Conservation (phyloP, 345 rosid genomes). For the Diplotaxis tenuifolia region DNA sequence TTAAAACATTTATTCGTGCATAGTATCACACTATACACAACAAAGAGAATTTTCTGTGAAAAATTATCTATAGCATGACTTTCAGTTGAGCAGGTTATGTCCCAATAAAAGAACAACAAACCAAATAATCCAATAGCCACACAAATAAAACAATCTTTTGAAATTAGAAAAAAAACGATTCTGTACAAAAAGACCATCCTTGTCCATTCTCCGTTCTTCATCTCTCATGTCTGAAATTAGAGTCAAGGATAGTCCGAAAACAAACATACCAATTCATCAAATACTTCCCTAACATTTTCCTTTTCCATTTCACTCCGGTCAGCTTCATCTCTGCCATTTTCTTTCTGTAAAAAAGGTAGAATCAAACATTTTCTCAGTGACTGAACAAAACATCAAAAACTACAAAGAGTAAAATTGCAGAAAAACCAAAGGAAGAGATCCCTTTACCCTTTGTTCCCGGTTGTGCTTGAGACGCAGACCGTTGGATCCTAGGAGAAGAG, state of each 20-base stretch:
- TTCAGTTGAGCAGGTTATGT: conserved; percentile 33
- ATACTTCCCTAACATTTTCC: conserved; percentile 9
- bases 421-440: not conserved
- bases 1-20: too few species aligned
- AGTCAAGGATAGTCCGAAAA: conserved; percentile 27
- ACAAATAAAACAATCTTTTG: conserved; percentile 29
- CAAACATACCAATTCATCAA: conserved; percentile 23
- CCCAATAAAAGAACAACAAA: conserved; percentile 32
- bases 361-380: not conserved
- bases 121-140: conserved; percentile 24
- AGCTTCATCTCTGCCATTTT: conserved; percentile 71
- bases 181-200: conserved; percentile 28
- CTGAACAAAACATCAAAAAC: not conserved
- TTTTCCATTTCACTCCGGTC: conserved; percentile 5
- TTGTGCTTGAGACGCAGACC: conserved; percentile 63
- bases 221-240: conserved; percentile 26
- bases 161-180: not conserved
- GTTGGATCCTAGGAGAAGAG: conserved; percentile 80
- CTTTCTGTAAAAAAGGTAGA: conserved; percentile 51
- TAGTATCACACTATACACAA: too few species aligned
- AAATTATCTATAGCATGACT: conserved; percentile 12
- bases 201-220: conserved; percentile 17
- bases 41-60: not conserved
- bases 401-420: not conserved
- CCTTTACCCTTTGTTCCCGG: conserved; percentile 60